Conservation (phyloP, 2,329 filamentous ascomycete species). For the Ophiocordyceps camponoti-rufipedis region DNA sequence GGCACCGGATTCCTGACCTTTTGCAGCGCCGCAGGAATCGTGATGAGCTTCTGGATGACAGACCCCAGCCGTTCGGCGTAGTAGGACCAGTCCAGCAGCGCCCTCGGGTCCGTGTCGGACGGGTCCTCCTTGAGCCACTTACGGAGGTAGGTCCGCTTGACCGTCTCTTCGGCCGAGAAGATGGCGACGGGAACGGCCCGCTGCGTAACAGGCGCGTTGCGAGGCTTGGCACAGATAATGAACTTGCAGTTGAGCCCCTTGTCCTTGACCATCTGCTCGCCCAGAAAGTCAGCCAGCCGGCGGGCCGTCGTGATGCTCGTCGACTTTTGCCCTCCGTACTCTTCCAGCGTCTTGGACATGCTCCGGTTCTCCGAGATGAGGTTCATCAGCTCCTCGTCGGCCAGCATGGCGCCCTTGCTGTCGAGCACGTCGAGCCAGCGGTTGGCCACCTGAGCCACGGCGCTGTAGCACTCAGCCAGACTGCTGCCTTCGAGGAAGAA, state of each 20-base stretch:
- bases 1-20: slow-evolving; percentile 92
- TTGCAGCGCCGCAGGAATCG: slow-evolving; percentile 89
- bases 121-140: slow-evolving; percentile 96
- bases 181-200: slow-evolving; percentile 90
- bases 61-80: slow-evolving; percentile 91
- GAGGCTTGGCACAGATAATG: slow-evolving; percentile 80
- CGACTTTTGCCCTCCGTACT: slow-evolving; percentile 90
- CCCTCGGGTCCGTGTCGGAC: slow-evolving; percentile 73
- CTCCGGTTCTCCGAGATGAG: slow-evolving; percentile 99
- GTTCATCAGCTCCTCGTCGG: slow-evolving; percentile 93
- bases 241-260: slow-evolving; percentile 99
- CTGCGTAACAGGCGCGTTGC: slow-evolving; percentile 83
- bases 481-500: slow-evolving; percentile 91
- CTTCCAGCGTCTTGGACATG: slow-evolving; percentile 92
- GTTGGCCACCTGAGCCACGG: slow-evolving; percentile 89
- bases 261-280: slow-evolving; percentile 98
- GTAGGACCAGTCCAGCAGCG: slow-evolving; percentile 90
- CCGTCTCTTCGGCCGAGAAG: slow-evolving; percentile 77
- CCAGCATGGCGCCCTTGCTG: slow-evolving; percentile 71
- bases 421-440: slow-evolving; percentile 92
- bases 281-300: slow-evolving; percentile 85
- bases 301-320: slow-evolving; percentile 98
- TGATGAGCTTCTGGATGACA: slow-evolving; percentile 97
- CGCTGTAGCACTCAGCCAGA: slow-evolving; percentile 70
- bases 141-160: slow-evolving; percentile 76